These are phyloP conservation scores for Lupinus albus DNA, from an alignment of 306 rosid species.

Conservation along the genomic window DNA sequence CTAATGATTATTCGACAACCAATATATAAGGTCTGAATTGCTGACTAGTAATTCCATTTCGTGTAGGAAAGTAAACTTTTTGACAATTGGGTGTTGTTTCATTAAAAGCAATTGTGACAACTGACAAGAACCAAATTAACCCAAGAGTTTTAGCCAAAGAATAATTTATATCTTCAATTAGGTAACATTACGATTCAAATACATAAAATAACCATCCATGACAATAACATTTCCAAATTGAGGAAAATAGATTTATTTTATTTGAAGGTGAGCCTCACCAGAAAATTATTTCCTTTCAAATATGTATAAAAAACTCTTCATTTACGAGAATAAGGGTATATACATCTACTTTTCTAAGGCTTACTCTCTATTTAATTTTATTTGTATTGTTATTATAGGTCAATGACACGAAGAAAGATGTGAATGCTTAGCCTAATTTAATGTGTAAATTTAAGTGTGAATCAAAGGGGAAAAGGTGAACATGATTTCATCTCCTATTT, in stretches of 20 bases:
- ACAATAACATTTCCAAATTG: slow-evolving; percentile 19
- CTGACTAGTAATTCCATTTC: slow-evolving; percentile 18
- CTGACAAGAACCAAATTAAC: slow-evolving; percentile 34
- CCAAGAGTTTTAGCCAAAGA: background rate
- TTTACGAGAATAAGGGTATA: too few relatives aligned
- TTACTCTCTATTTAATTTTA: too few relatives aligned
- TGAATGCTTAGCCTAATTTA: background rate
- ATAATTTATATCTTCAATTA: background rate
- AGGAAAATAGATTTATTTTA: slow-evolving; percentile 43
- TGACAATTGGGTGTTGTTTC: slow-evolving; percentile 1
- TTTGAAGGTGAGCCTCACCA: too few relatives aligned
- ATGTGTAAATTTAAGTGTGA: background rate
- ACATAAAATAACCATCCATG: background rate
- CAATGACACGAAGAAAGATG: slow-evolving; percentile 15
- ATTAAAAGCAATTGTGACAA: slow-evolving; percentile 79
- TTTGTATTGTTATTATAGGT: background rate
- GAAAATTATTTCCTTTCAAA: too few relatives aligned
- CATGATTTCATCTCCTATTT: background rate
- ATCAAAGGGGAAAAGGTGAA: background rate
- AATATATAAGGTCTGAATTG: slow-evolving; percentile 1
- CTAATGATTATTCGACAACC: background rate
- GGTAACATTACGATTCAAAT: too few relatives aligned
- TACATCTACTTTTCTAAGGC: too few relatives aligned
- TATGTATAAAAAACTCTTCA: too few relatives aligned
- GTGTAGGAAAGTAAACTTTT: slow-evolving; percentile 20